A percentile compares a stretch with the other conserved stretches of the same genome.
These are phyloP conservation scores for Hypoxylon fragiforme DNA, from an alignment of 495 filamentous ascomycete species.

Conservation along the genomic window DNA sequence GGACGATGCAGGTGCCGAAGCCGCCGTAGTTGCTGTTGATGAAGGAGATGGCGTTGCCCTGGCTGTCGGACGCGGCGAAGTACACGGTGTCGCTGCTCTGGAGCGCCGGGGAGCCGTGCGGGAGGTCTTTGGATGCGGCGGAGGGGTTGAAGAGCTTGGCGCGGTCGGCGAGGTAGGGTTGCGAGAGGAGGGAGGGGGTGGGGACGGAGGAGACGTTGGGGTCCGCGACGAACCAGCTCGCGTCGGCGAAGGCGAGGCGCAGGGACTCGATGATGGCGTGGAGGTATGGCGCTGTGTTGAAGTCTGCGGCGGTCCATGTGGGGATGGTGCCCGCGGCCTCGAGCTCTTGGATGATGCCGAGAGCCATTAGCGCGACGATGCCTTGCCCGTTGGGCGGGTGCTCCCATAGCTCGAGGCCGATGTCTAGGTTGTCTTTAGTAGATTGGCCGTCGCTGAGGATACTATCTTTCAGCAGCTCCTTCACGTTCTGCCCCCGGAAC, in stretches of 20 bases:
- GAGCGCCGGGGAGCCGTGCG: slow-evolving; percentile 61
- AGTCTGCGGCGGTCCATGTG: slow-evolving; percentile 65
- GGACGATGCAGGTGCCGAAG: slow-evolving; percentile 89
- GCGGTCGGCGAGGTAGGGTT: slow-evolving; percentile 45
- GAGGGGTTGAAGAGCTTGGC: slow-evolving; percentile 44
- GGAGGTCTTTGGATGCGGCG: slow-evolving; percentile 26
- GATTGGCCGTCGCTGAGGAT: slow-evolving; percentile 48
- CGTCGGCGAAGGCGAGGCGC: slow-evolving; percentile 92
- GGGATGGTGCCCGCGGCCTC: slow-evolving; percentile 73
- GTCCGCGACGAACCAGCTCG: slow-evolving; percentile 85
- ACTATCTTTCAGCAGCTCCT: slow-evolving; percentile 41
- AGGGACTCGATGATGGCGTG: slow-evolving; percentile 89
- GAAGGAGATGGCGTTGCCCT: slow-evolving; percentile 91
- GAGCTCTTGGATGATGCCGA: slow-evolving; percentile 86
- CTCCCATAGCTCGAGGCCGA: slow-evolving; percentile 79
- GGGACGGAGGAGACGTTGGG: slow-evolving; percentile 71
- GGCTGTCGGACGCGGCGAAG: slow-evolving; percentile 76
- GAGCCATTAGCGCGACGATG: slow-evolving; percentile 89
- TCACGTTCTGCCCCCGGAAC: slow-evolving; percentile 71
- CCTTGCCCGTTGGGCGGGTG: slow-evolving; percentile 98
- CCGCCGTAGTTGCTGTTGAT: slow-evolving; percentile 94
- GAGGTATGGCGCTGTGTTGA: slow-evolving; percentile 79
- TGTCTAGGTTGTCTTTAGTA: slow-evolving; percentile 29
- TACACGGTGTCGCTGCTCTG: slow-evolving; percentile 89
- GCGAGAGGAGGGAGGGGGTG: slow-evolving; percentile 60